Evolutionary conservation across 257 asterid genomes (phyloP).

Genomic region (Solanum corneliomulleri): DNA sequence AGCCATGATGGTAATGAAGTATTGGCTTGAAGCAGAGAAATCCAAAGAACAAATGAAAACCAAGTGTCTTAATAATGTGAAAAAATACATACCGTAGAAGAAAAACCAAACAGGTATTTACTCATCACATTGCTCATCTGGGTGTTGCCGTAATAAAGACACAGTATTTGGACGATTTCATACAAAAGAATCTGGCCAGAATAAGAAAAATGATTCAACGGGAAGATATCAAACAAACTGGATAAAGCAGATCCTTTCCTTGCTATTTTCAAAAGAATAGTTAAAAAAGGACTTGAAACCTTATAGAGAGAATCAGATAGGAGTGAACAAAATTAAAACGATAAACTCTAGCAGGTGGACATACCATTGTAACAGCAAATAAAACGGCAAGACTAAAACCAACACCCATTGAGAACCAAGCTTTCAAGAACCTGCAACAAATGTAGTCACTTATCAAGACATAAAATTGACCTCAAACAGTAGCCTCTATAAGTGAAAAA

Average conservation of each 20-base stretch:
- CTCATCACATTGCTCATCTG: slow-evolving; percentile 12
- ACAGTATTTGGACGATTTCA: slow-evolving; percentile 31
- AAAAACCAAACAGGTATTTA: slow-evolving; percentile 25
- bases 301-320: neutral
- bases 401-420: slow-evolving; percentile 74
- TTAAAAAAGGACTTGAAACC: neutral
- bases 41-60: neutral
- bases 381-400: slow-evolving; percentile 65
- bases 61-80: neutral
- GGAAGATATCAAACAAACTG: neutral
- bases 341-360: neutral
- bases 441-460: neutral
- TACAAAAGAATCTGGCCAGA: slow-evolving; percentile 45
- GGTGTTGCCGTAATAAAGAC: slow-evolving; percentile 22
- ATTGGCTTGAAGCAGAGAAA: neutral
- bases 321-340: neutral
- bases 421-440: slow-evolving; percentile 38
- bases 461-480: neutral
- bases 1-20: neutral
- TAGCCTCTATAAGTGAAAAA: neutral
- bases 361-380: slow-evolving; percentile 46
- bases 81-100: slow-evolving; percentile 31
- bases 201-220: neutral
- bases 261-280: neutral
- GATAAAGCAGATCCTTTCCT: neutral